These are phyloP conservation scores for Ensete ventricosum DNA, from an alignment of 176 grass and related monocot species.

Conservation along the genomic window DNA sequence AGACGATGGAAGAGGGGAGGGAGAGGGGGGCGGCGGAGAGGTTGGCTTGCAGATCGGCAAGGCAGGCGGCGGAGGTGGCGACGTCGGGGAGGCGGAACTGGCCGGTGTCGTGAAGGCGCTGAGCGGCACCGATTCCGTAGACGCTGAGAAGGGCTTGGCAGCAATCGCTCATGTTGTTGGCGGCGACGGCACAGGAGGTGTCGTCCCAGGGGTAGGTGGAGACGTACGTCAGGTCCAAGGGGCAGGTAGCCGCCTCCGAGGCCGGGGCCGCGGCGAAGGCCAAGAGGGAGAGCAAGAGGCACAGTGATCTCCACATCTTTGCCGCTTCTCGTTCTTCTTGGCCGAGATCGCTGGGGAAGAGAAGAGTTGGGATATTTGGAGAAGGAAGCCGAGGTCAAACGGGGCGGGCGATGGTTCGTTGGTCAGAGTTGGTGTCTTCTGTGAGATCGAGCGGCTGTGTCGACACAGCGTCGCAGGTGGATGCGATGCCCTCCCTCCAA, in stretches of 20 bases:
- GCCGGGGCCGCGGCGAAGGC: not conserved
- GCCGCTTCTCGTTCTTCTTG: not conserved
- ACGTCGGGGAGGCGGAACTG: conserved; percentile 52
- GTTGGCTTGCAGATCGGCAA: conserved; percentile 29
- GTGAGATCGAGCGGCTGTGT: too few species aligned
- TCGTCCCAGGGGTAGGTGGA: conserved; percentile 61
- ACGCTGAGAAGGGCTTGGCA: conserved; percentile 53
- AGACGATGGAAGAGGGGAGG: conserved; percentile 37
- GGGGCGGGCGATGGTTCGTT: too few species aligned
- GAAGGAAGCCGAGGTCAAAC: too few species aligned
- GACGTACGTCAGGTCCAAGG: conserved; percentile 70
- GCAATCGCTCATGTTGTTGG: conserved; percentile 48
- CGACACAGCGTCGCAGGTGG: too few species aligned
- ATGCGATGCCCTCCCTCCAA: too few species aligned
- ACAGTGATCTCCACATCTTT: conserved; percentile 4
- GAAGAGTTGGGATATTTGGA: too few species aligned
- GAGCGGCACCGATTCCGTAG: conserved; percentile 42
- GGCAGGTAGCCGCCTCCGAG: conserved; percentile 26
- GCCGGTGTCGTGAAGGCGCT: conserved; percentile 48
- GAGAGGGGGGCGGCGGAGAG: conserved; percentile 44
- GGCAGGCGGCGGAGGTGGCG: conserved; percentile 42
- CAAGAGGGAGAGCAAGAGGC: not conserved
- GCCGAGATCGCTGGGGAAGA: not conserved
- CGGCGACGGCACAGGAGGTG: conserved; percentile 29
- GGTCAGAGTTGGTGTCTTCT: too few species aligned